Evolutionary conservation across 495 filamentous ascomycete genomes (phyloP), one percentile per base, ranked within the genome.

Genomic region (Copromyces sp.): DNA sequence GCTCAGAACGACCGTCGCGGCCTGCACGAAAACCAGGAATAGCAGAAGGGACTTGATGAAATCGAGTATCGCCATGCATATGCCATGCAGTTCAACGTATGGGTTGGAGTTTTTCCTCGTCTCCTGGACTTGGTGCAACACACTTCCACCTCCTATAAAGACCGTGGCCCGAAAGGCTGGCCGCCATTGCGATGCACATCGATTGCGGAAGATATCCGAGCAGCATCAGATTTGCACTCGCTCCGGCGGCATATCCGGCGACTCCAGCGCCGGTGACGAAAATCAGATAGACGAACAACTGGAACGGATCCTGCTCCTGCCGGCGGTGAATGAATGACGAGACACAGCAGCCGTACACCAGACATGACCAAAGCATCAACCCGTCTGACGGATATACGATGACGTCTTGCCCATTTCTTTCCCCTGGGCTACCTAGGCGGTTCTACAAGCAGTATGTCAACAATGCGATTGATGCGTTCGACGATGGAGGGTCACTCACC

Each of bases 271-370:
- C 76, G 24, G 69, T 40, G 9, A 85, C 76, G 65, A 81, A 76
- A 32, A 78, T 35, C 38, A 80, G 24, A 65, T 83, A 85, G 9
- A 85, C 76, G 14, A 80, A 44, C 20, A 79, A 76, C 69, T 85
- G 83, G 47, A 77, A 80, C 4, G 69, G 79, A 39, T 86, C 84
- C 41, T 77, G 42, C n/a, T 79, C 78, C 69, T 83, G 82, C 12
- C 81, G 75, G 42, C 84, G 79, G 45, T 84, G 82, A 7, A 72
- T 73, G 69, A 83, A 85, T 29, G 82, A 85, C 3, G 85, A 85
- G 3, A 86, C 78, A 68, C 80, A 81, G 70, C 82, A 86, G 29
- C 84, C 85, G 20, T 85, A 76, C 16, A 82, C 74, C 29, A 86
- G 69, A 70, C 83, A 86, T n/a, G 82, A 82, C 37, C 74, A 74